Percentiles rank a stretch among this genome's conserved stretches.
These are phyloP conservation scores for Tolypocladium inflatum DNA, from an alignment of 2,329 filamentous ascomycete species.

Conservation along the genomic window DNA sequence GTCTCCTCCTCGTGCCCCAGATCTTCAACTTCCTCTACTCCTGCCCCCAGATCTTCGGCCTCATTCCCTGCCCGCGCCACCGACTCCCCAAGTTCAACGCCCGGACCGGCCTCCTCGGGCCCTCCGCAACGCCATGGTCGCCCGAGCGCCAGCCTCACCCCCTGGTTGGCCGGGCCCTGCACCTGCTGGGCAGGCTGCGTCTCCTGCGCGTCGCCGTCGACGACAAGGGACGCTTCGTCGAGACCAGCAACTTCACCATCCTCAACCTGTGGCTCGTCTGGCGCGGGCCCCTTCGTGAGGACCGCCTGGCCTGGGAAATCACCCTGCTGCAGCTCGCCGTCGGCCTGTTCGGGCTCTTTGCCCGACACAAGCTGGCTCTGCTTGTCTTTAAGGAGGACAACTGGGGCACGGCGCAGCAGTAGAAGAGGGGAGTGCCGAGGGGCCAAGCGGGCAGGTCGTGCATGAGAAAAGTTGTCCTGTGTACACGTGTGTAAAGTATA, in stretches of 20 bases:
- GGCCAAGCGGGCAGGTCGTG: too few species aligned
- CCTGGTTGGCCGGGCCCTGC: slow-evolving; percentile 53
- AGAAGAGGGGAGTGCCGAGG: not conserved
- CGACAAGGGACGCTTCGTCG: slow-evolving; percentile 58
- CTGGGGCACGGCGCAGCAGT: slow-evolving; percentile 30
- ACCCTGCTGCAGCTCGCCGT: slow-evolving; percentile 66
- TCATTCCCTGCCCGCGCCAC: slow-evolving; percentile 89
- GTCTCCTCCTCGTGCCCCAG: slow-evolving; percentile 85
- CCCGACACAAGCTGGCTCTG: slow-evolving; percentile 76
- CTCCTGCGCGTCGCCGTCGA: slow-evolving; percentile 62
- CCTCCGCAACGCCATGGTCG: slow-evolving; percentile 70
- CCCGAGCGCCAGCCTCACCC: slow-evolving; percentile 57
- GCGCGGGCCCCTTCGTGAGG: slow-evolving; percentile 85
- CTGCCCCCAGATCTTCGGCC: slow-evolving; percentile 76
- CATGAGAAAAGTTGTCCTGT: not conserved
- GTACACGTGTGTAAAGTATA: not conserved
- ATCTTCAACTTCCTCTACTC: slow-evolving; percentile 97
- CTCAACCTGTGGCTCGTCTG: slow-evolving; percentile 95
- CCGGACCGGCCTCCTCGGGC: slow-evolving; percentile 74
- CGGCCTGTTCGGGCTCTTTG: slow-evolving; percentile 75
- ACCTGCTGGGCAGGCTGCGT: slow-evolving; percentile 56
- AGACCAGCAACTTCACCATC: slow-evolving; percentile 85
- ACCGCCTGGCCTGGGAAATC: slow-evolving; percentile 71
- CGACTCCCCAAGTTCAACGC: slow-evolving; percentile 83
- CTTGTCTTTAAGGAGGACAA: slow-evolving; percentile 91